Evolutionary conservation across 768 basidiomycete genomes (phyloP), one percentile per base, ranked within the genome.

Genomic region (Hericium coralloides): DNA sequence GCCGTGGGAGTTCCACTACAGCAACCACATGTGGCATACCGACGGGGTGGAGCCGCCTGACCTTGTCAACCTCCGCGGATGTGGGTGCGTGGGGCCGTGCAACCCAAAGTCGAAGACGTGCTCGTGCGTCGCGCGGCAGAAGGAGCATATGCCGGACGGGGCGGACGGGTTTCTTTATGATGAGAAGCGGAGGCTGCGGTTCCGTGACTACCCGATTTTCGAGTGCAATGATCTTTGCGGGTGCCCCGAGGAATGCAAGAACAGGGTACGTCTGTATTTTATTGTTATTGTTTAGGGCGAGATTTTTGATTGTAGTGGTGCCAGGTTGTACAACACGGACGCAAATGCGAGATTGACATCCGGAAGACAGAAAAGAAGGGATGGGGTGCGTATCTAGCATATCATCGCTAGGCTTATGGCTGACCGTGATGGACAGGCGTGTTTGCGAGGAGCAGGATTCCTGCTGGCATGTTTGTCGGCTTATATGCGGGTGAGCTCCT

Each of bases 401-500:
- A 1, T 50, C 45, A 41, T 14, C 37, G 26, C 39, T 18, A 14
- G 8, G 12, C 38, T 56, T 56, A 38, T 47, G 56, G 12, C 55
- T 22, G 25, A 38, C 26, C 59, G 6, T 20, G 37, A 47, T 57
- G 37, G 45, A 15, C 53, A 92, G 91, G 91, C 37, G 79, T 95
- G 2, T 86, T 89, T 65, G 83, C 82, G 38, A 81, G 79, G 3
- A 82, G 79, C 63, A 82, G 76, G 60, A 92, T 95, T 26, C 77
- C 77, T 0, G 70, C 68, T 41, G 85, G 90, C 3, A 80, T 84
- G 0, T 95, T 84, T 65, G 68, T 97, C 41, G 93, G 93, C 2
- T 76, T 92, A 3, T 97, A 97, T 66, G 74, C 92, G 1, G 93
- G 93, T 1, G 93, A 97, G 65, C 69, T 92, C 10, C 63, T 97